phyloP scores from a whole-genome alignment of 192 early-diverging fungal species.

The Coemansia sp. region DNA sequence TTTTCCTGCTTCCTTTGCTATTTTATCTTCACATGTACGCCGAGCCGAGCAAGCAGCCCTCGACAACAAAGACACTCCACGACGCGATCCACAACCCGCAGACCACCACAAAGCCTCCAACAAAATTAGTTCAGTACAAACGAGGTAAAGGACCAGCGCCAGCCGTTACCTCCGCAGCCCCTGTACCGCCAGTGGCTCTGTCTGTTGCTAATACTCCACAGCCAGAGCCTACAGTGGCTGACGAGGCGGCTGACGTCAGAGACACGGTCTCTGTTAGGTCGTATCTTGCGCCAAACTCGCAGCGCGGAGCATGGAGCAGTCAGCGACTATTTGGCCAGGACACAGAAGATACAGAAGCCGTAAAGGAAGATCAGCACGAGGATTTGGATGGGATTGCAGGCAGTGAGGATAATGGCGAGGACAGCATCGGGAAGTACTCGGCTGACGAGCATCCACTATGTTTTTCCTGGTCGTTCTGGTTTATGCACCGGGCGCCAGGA shows the following conservation, averaged over 20 bases:
- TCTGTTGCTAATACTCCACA: not conserved
- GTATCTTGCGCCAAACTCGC: conserved; percentile 4
- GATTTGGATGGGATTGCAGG: no score
- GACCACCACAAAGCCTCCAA: conserved; percentile 12
- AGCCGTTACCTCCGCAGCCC: not conserved
- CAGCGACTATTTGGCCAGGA: conserved; percentile 15
- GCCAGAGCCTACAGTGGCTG: not conserved
- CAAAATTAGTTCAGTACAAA: conserved; percentile 43
- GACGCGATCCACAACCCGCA: conserved; percentile 20
- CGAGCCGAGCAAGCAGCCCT: conserved; percentile 21
- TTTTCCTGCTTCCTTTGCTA: not conserved
- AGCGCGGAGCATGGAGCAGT: conserved; percentile 18
- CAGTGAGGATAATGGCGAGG: no score
- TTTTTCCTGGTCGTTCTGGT: conserved; percentile 90
- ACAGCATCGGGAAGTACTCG: not conserved
- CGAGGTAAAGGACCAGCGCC: conserved; percentile 21
- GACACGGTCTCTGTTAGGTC: not conserved
- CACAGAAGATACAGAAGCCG: conserved; percentile 1
- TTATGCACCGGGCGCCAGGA: conserved; percentile 87
- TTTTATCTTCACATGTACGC: conserved; percentile 31
- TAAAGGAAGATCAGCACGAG: not conserved
- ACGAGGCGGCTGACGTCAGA: not conserved
- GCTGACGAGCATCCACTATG: conserved; percentile 63
- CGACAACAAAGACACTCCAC: conserved; percentile 21
- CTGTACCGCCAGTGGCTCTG: not conserved